Evolutionary conservation across 2,329 filamentous ascomycete species (phyloP).

Genomic region (Exophiala spinifera): DNA sequence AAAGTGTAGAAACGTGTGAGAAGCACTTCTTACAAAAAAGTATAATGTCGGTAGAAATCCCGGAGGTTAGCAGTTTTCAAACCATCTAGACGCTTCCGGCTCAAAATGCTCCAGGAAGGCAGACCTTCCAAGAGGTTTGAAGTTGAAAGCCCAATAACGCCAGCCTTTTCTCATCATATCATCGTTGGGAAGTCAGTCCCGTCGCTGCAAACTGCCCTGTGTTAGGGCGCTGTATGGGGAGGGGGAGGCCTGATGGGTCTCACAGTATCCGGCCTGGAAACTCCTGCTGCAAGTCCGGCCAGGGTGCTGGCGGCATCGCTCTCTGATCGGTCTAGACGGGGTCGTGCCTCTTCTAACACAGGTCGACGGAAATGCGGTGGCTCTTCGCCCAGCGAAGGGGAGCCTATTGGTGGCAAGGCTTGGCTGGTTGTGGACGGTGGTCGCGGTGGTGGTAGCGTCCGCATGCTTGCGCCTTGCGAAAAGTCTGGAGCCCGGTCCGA

Average conservation of each 20-base stretch:
- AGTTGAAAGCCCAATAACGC: neutral
- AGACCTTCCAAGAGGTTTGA: neutral
- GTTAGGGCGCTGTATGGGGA: constrained; percentile 5
- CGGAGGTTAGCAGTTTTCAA: too few relatives aligned
- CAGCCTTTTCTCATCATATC: constrained; percentile 7
- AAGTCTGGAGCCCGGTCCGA: constrained; percentile 19
- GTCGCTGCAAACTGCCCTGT: constrained; percentile 1
- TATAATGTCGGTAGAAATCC: too few relatives aligned
- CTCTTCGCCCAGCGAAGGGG: constrained; percentile 10
- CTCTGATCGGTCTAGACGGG: constrained; percentile 20
- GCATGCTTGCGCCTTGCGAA: constrained; percentile 4
- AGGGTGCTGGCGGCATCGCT: constrained; percentile 27
- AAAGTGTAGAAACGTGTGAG: too few relatives aligned
- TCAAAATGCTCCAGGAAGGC: neutral
- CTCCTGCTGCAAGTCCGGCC: constrained; percentile 24
- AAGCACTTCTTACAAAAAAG: too few relatives aligned
- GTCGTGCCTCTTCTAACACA: constrained; percentile 9
- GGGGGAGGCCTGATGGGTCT: constrained; percentile 8
- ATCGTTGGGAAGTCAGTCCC: constrained; percentile 7
- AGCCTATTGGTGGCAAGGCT: constrained; percentile 6
- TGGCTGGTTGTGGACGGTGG: constrained; percentile 3
- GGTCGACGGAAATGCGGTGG: constrained; percentile 11
- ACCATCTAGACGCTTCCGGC: too few relatives aligned
- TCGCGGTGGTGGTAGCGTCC: constrained; percentile 21
- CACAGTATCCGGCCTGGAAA: constrained; percentile 8